Evolutionary conservation across 2,329 filamentous ascomycete genomes (phyloP).

Genomic region (Tolypocladium ovalisporum): DNA sequence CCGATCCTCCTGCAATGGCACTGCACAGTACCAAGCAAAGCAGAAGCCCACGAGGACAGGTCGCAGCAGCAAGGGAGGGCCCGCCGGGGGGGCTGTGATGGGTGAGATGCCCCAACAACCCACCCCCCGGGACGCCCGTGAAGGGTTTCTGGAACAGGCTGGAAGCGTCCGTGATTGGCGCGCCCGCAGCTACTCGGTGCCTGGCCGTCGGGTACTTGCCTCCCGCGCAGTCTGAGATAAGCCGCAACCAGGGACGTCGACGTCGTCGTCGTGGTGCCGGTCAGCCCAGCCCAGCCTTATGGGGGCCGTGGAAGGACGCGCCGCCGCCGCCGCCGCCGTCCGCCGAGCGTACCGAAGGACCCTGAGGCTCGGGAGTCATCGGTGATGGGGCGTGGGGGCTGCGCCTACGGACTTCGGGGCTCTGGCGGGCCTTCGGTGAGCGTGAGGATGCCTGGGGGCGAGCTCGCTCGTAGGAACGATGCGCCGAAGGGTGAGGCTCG

Average conservation of each 20-base stretch:
- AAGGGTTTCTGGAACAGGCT: background rate
- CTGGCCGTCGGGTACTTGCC: background rate
- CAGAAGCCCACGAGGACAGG: background rate
- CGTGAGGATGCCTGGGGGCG: background rate
- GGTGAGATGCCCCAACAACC: background rate
- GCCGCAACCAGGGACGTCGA: background rate
- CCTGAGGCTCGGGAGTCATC: background rate
- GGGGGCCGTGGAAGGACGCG: background rate
- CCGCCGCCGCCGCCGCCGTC: conserved; percentile 2
- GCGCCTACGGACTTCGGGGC: background rate
- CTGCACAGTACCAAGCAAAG: background rate
- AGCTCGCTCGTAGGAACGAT: no score
- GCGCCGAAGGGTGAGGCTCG: background rate
- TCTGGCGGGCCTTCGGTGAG: background rate
- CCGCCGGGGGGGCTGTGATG: background rate
- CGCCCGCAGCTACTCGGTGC: background rate
- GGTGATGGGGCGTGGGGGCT: background rate
- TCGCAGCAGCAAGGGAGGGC: background rate
- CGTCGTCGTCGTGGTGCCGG: no score
- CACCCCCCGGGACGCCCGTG: background rate
- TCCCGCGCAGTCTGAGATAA: background rate
- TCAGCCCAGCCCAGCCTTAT: background rate
- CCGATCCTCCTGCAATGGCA: background rate
- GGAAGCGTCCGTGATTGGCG: background rate
- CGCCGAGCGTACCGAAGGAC: background rate